Conservation (phyloP, 768 basidiomycete genomes). For the Boletus fagicola region DNA sequence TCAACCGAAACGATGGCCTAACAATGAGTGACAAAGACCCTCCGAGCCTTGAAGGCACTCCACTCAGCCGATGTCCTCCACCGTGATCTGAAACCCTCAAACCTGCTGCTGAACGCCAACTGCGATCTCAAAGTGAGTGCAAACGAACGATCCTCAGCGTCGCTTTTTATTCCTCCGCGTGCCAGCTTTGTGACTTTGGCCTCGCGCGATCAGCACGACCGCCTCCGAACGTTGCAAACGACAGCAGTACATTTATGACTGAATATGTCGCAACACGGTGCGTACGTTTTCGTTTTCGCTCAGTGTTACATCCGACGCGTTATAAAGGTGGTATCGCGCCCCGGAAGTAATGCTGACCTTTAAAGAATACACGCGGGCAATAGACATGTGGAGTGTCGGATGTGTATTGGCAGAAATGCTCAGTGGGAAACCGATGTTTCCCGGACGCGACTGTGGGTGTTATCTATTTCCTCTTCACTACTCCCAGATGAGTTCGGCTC, state of each 20-base stretch:
- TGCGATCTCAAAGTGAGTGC: conserved; percentile 84
- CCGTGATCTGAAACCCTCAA: conserved; percentile 95
- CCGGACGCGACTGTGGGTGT: conserved; percentile 80
- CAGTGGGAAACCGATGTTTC: conserved; percentile 88
- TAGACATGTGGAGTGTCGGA: conserved; percentile 86
- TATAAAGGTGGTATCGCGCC: conserved; percentile 86
- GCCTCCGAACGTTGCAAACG: conserved; percentile 69
- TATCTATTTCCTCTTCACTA: not conserved
- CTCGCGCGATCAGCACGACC: conserved; percentile 78
- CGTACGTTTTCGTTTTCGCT: conserved; percentile 1
- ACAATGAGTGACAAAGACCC: conserved; percentile 48
- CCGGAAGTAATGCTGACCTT: conserved; percentile 99
- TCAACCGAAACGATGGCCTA: not conserved
- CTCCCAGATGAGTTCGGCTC: not conserved
- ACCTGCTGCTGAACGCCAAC: conserved; percentile 92
- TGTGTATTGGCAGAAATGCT: conserved; percentile 92
- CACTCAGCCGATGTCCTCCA: conserved; percentile 95
- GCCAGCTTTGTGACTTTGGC: conserved; percentile 81
- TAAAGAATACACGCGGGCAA: conserved; percentile 88
- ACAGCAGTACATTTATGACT: conserved; percentile 80
- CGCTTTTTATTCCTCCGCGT: conserved; percentile 1
- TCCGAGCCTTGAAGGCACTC: conserved; percentile 90
- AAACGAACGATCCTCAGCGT: not conserved
- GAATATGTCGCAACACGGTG: conserved; percentile 96
- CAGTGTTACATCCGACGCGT: conserved; percentile 1